phyloP scores from a whole-genome alignment of 306 rosid genomes.

The Abrus precatorius region DNA sequence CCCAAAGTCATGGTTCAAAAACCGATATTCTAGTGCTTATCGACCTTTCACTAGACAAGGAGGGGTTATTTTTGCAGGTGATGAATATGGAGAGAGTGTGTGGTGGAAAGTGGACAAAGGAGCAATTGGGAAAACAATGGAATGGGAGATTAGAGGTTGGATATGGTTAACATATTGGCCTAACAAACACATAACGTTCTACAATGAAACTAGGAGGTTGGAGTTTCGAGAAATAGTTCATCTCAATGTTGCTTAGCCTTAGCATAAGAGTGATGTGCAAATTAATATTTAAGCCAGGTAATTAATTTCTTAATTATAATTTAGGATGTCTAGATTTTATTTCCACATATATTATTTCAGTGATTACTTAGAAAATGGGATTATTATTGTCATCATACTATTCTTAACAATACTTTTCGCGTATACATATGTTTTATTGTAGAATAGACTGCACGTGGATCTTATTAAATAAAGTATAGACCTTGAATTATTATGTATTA shows the following conservation, averaged over 20 bases:
- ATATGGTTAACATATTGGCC: conserved; percentile 97
- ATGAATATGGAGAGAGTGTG: conserved; percentile 81
- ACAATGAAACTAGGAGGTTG: conserved; percentile 79
- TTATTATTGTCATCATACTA: too few species aligned
- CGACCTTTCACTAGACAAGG: conserved; percentile 92
- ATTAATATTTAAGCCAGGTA: too few species aligned
- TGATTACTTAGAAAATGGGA: too few species aligned
- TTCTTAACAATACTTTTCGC: too few species aligned
- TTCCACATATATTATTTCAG: too few species aligned
- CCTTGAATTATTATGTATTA: too few species aligned
- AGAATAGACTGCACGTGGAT: too few species aligned
- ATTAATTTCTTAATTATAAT: too few species aligned
- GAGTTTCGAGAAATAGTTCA: conserved; percentile 75
- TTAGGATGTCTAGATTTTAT: too few species aligned
- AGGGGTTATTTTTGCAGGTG: conserved; percentile 88
- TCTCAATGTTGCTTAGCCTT: conserved; percentile 55
- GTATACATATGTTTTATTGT: too few species aligned
- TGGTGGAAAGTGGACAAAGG: conserved; percentile 80
- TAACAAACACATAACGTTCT: conserved; percentile 69
- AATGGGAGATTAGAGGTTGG: conserved; percentile 93
- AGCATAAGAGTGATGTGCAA: too few species aligned
- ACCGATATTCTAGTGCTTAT: conserved; percentile 76
- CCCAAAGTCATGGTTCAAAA: conserved; percentile 86
- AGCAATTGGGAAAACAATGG: conserved; percentile 77
- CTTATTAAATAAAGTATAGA: too few species aligned